A percentile compares a stretch with the other conserved stretches of the same genome.
Evolutionary conservation across 148 eudicot species (phyloP).

Genomic region (Gaultheria prostrata): DNA sequence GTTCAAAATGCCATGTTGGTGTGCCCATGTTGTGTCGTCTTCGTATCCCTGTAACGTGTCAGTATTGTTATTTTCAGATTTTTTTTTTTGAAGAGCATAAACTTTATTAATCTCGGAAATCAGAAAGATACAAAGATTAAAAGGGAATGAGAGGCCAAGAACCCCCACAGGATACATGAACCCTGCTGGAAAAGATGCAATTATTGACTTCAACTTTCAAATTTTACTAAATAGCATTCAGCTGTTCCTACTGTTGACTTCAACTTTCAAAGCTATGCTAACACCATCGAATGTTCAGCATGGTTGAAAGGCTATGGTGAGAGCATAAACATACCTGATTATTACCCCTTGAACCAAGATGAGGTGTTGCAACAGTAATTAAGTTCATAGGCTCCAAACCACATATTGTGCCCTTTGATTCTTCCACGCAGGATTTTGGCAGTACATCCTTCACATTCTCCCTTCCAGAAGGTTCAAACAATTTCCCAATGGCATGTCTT

Average conservation of each 20-base stretch:
- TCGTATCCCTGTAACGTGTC: neutral
- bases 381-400: conserved; percentile 88
- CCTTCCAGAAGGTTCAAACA: conserved; percentile 46
- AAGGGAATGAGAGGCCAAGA: no score
- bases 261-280: neutral
- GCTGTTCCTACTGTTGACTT: neutral
- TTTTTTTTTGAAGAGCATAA: no score
- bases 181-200: no score
- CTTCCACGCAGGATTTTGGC: conserved; percentile 28
- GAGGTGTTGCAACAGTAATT: conserved; percentile 92
- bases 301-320: neutral
- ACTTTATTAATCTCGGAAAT: no score
- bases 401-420: conserved; percentile 62
- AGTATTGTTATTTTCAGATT: neutral
- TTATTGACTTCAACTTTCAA: no score
- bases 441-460: conserved; percentile 25
- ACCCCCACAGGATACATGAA: no score
- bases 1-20: neutral
- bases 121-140: no score
- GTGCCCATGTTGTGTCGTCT: neutral
- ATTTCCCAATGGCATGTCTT: conserved; percentile 85
- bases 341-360: conserved; percentile 98
- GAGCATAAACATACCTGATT: conserved; percentile 57
- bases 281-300: neutral
- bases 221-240: neutral